Evolutionary conservation across 768 basidiomycete genomes (phyloP), one percentile per base, ranked within the genome.

Genomic region (Phylloporus arenicola): DNA sequence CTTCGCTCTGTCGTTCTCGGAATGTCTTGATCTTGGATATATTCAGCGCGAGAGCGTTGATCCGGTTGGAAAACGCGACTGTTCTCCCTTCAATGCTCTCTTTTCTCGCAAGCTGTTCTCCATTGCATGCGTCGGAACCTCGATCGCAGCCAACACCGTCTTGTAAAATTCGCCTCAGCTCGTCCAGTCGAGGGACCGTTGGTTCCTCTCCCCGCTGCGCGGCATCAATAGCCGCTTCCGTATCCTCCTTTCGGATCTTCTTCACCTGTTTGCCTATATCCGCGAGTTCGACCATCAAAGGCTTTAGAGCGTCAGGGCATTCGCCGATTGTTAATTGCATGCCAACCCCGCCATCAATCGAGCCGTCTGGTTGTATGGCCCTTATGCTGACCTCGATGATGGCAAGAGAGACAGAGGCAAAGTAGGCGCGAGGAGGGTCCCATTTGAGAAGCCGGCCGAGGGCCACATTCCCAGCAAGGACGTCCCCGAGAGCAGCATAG

Each of bases 371-470:
- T 0, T 77, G 75, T 1, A 82, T 64, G 1, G 77, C 71, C 4
- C 70, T 73, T 0, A 77, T 73, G 4, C 84, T 75, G 43, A 90
- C 82, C 50, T 82, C 76, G 25, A 92, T 74, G 48, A 92, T 80
- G 44, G 91, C 87, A 43, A 82, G 68, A 1, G 85, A 76, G 42
- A 91, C 87, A 0, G 83, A 74, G 14, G 84, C 82, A 61, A 88
- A 93, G 72, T 91, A 92, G 0, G 88, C 90, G 17, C 86, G 76
- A 0, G 84, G 69, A 0, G 82, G 81, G 59, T 92, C 88, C 13
- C 61, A 58, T n/a, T 69, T 69, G 49, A 92, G 77, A 10, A 86
- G 74, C 0, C 59, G 50, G 3, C 78, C 77, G 6, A 92, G 75
- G 3, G 75, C 70, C 0, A 78, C 75, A 12, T 73, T 76, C 4